Evolutionary conservation across 2,329 filamentous ascomycete species (phyloP), one percentile per base, ranked within the genome.

Genomic region (Rhynchosporium graminicola): DNA sequence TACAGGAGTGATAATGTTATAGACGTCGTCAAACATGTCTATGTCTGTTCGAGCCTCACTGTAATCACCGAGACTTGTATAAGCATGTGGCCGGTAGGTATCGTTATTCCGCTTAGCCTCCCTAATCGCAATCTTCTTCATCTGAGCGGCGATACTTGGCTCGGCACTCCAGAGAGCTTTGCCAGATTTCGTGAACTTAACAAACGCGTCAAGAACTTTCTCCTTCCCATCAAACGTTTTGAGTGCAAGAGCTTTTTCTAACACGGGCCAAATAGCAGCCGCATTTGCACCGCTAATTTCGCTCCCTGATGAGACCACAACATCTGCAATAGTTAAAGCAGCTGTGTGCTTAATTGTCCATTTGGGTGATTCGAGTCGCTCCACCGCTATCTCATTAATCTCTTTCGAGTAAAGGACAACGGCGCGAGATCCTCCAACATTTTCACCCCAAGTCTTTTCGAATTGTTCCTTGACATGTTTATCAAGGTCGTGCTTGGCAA

Each of bases 211-310:
- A 2, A 98, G 80, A 38, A 99, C 84, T 68, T 86, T 87, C 76
- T 97, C 92, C 74, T 99, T 99, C 28, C 92, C 92, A 0, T 89
- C 83, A 81, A 97, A 99, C 0, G 93, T 97, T 80, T 97, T 98
- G 12, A 96, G 86, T 2, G 86, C 84, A 46, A 98, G 77, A 1
- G 91, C 87, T 71, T 89, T 91, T 67, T 97, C 91, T 54, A 97
- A 81, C 1, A 88, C 84, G 0, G 91, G 91, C 94, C 94, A 99
- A 28, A 97, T 79, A 15, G 79, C 78, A 67, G 82, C 79, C 20
- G 90, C 80, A 46, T 87, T 85, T 2, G 80, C 72, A 20, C 82
- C 80, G 64, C 83, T 85, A 59, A 91, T 85, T 10, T 83, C 82
- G 57, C 83, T 82, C 26, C 84, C 85, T 12, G 93, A 83, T 1